phyloP scores from a whole-genome alignment of 768 basidiomycete genomes.

The Artomyces pyxidatus region DNA sequence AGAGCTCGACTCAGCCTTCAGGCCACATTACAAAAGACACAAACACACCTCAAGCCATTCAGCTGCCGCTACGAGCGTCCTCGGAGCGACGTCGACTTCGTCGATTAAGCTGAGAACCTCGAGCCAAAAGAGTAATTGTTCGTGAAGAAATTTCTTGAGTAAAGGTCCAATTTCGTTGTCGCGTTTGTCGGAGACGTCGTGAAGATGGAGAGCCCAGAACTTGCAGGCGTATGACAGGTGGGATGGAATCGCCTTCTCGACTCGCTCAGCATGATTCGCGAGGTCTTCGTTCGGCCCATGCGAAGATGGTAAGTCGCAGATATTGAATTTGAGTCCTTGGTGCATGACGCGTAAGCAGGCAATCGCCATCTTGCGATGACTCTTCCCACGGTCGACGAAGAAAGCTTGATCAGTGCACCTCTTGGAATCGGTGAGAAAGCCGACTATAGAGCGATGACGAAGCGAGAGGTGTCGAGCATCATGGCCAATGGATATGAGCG shows the following conservation, averaged over 20 bases:
- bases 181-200: conserved; percentile 1
- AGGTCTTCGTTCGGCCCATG: conserved; percentile 24
- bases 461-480: neutral
- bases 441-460: conserved; percentile 6
- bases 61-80: conserved; percentile 11
- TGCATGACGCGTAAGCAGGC: conserved; percentile 26
- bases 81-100: conserved; percentile 9
- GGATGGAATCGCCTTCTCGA: conserved; percentile 21
- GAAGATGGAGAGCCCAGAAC: conserved; percentile 29
- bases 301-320: conserved; percentile 30
- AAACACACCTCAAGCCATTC: conserved; percentile 10
- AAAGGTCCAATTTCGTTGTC: conserved; percentile 13
- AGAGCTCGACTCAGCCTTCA: too few species aligned
- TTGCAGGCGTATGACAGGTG: conserved; percentile 29
- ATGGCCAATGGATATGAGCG: conserved; percentile 4
- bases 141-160: conserved; percentile 17
- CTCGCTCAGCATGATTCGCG: conserved; percentile 9
- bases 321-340: conserved; percentile 30
- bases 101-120: conserved; percentile 25
- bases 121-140: conserved; percentile 29
- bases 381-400: conserved; percentile 2
- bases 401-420: neutral
- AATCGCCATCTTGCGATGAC: conserved; percentile 17
- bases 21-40: too few species aligned
- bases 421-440: conserved; percentile 8